Evolutionary conservation across 331 rosid species (phyloP).

Genomic region (Arachis monticola): DNA sequence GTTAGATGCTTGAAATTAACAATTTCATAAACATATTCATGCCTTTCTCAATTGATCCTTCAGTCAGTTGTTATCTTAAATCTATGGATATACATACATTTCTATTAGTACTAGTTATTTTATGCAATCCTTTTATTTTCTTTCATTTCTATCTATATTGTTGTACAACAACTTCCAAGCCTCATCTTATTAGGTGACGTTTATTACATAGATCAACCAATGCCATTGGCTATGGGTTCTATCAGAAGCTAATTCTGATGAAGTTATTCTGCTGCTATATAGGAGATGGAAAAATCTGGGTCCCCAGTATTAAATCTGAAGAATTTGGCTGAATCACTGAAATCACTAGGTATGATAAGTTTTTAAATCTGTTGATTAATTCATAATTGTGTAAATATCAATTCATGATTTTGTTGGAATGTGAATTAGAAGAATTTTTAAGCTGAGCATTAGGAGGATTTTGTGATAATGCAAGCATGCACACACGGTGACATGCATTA

Average conservation of each 20-base stretch:
- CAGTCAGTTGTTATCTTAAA: constrained; percentile 17
- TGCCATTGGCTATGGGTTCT: constrained; percentile 24
- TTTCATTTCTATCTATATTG: constrained; percentile 20
- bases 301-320: constrained; percentile 53
- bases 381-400: no score
- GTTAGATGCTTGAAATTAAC: not conserved
- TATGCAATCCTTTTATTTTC: constrained; percentile 13
- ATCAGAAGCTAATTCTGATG: constrained; percentile 24
- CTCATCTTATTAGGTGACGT: constrained; percentile 16
- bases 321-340: constrained; percentile 81
- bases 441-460: no score
- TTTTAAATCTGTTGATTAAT: not conserved
- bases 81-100: constrained; percentile 3
- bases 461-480: not conserved
- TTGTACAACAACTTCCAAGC: not conserved
- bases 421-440: no score
- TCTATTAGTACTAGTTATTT: constrained; percentile 13
- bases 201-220: constrained; percentile 9
- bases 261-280: constrained; percentile 41
- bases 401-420: no score
- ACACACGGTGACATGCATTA: not conserved
- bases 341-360: constrained; percentile 70
- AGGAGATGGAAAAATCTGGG: constrained; percentile 91
- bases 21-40: not conserved
- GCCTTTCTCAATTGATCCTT: not conserved